Percentiles rank a stretch among this genome's conserved stretches.
Evolutionary conservation across 768 basidiomycete genomes (phyloP).

Genomic region (Naematelia encephala): DNA sequence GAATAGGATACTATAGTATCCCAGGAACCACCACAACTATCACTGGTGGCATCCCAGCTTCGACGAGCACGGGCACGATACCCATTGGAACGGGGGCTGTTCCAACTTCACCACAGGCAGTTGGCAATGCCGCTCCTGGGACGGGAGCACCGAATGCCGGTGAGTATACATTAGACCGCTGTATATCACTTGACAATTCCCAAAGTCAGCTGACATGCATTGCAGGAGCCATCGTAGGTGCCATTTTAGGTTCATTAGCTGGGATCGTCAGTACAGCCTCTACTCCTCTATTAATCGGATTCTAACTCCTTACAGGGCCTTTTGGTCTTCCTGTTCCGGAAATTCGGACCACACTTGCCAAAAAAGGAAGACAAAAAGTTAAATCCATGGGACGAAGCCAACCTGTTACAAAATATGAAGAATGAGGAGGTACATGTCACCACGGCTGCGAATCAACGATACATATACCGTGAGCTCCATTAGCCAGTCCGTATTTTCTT

Average conservation of each 20-base stretch:
- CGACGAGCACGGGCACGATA: too few relatives aligned
- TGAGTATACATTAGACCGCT: too few relatives aligned
- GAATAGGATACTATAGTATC: too few relatives aligned
- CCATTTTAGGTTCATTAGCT: conserved; percentile 17
- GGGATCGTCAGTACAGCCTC: conserved; percentile 26
- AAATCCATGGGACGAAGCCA: conserved; percentile 39
- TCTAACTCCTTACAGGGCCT: conserved; percentile 21
- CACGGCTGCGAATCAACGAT: conserved; percentile 38
- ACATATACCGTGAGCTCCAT: conserved; percentile 41
- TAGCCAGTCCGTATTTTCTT: background rate
- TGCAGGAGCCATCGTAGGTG: conserved; percentile 19
- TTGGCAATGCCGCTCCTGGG: background rate
- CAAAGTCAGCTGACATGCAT: too few relatives aligned
- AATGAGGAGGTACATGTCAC: conserved; percentile 41
- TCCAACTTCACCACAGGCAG: background rate
- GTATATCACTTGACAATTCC: too few relatives aligned
- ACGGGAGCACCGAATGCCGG: background rate
- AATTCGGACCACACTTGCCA: background rate
- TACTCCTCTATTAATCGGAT: too few relatives aligned
- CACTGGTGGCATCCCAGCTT: too few relatives aligned
- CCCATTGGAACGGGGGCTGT: too few relatives aligned
- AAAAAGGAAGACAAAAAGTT: conserved; percentile 22
- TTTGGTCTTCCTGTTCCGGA: conserved; percentile 22
- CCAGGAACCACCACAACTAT: too few relatives aligned
- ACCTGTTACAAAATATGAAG: conserved; percentile 37